A percentile compares a stretch with the other conserved stretches of the same genome.
Evolutionary conservation across 1,139 yeast species (phyloP).

Genomic region (Yamadazyma diddensiae): DNA sequence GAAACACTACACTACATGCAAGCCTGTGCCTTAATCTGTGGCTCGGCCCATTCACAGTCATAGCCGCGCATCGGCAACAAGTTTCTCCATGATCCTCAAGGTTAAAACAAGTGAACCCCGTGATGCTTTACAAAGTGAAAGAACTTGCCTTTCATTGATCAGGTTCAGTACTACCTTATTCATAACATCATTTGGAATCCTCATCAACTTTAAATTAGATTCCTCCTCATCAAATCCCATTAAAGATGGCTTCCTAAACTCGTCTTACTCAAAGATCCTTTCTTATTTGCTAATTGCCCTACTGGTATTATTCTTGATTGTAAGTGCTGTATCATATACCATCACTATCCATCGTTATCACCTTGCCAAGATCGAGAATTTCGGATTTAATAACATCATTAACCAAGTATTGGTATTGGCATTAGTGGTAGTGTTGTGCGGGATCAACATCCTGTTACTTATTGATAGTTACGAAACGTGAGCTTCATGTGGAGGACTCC

Average conservation of each 20-base stretch:
- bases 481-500: neutral
- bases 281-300: conserved; percentile 39
- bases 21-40: no score
- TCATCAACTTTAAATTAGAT: conserved; percentile 48
- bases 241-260: conserved; percentile 9
- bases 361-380: conserved; percentile 38
- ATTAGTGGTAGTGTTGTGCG: conserved; percentile 41
- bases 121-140: conserved; percentile 59
- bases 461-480: conserved; percentile 25
- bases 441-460: conserved; percentile 41
- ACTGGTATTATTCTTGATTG: conserved; percentile 36
- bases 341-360: conserved; percentile 47
- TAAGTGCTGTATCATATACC: conserved; percentile 46
- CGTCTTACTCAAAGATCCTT: conserved; percentile 29
- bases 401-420: conserved; percentile 38
- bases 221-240: conserved; percentile 19
- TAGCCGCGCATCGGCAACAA: no score
- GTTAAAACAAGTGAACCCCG: conserved; percentile 56
- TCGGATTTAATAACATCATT: conserved; percentile 33
- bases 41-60: no score
- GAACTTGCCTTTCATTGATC: conserved; percentile 54
- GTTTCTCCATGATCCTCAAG: conserved; percentile 25
- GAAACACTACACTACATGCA: no score
- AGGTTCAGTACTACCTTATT: conserved; percentile 50
- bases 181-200: conserved; percentile 50